These are phyloP conservation scores for Suillus variegatus DNA, from an alignment of 768 basidiomycete genomes.

Conservation along the genomic window DNA sequence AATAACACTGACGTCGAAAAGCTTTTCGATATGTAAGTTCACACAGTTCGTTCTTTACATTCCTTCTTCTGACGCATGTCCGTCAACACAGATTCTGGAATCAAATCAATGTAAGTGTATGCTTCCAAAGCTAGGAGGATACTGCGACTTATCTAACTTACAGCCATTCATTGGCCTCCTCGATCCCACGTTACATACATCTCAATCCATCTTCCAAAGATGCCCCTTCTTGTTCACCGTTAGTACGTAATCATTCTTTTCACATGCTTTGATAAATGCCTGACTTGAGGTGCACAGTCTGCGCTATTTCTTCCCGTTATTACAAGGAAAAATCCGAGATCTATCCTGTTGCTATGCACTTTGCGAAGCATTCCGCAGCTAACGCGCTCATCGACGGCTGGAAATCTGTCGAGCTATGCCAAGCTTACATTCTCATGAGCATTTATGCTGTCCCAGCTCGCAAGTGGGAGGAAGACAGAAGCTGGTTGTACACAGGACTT, in stretches of 20 bases:
- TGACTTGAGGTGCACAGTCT: conserved; percentile 48
- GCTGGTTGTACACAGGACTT: conserved; percentile 87
- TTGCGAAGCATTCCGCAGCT: conserved; percentile 80
- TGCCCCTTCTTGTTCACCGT: conserved; percentile 93
- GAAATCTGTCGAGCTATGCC: conserved; percentile 86
- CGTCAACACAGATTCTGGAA: conserved; percentile 59
- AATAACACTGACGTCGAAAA: conserved; percentile 78
- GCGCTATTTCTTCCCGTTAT: conserved; percentile 84
- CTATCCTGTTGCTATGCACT: conserved; percentile 87
- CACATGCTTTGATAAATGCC: background rate
- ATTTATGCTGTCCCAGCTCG: conserved; percentile 79
- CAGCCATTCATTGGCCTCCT: conserved; percentile 72
- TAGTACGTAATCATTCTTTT: conserved; percentile 44
- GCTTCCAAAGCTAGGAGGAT: background rate
- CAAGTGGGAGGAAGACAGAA: conserved; percentile 87
- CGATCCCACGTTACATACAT: conserved; percentile 80
- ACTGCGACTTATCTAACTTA: conserved; percentile 10
- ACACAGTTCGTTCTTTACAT: background rate
- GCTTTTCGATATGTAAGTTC: conserved; percentile 77
- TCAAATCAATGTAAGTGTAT: conserved; percentile 61
- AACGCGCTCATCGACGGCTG: conserved; percentile 79
- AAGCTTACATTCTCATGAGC: conserved; percentile 90
- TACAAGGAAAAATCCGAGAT: conserved; percentile 79
- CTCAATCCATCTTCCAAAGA: conserved; percentile 74
- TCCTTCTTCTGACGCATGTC: conserved; percentile 9